Evolutionary conservation across 768 basidiomycete species (phyloP).

Genomic region (Termitomyces sp.): DNA sequence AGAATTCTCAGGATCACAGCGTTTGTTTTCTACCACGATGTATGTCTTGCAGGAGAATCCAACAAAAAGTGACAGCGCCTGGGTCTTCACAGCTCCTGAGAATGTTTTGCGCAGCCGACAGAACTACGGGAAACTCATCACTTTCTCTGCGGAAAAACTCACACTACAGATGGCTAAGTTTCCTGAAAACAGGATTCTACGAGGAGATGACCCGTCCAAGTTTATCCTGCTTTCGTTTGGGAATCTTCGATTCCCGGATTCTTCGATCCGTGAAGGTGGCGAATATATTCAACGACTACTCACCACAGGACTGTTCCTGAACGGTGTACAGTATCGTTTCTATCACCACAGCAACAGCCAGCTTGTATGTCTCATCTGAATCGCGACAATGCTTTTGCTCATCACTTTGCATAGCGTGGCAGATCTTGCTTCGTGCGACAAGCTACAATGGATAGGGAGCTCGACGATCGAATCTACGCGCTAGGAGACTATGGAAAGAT

Average conservation of each 20-base stretch:
- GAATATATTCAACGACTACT: slow-evolving; percentile 56
- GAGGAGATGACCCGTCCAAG: slow-evolving; percentile 48
- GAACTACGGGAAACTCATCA: slow-evolving; percentile 43
- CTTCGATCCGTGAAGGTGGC: slow-evolving; percentile 36
- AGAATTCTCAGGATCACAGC: slow-evolving; percentile 9
- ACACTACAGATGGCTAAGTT: slow-evolving; percentile 43
- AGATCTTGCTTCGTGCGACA: slow-evolving; percentile 59
- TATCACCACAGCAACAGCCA: slow-evolving; percentile 72
- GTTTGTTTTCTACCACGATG: slow-evolving; percentile 24
- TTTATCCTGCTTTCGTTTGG: slow-evolving; percentile 53
- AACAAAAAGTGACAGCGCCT: slow-evolving; percentile 41
- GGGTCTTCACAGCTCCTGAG: slow-evolving; percentile 39
- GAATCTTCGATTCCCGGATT: slow-evolving; percentile 48
- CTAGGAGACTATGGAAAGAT: slow-evolving; percentile 56
- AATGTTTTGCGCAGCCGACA: slow-evolving; percentile 21
- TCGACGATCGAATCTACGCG: slow-evolving; percentile 51
- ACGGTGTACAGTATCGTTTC: slow-evolving; percentile 58
- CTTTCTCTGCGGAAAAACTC: slow-evolving; percentile 43
- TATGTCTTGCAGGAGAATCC: slow-evolving; percentile 34
- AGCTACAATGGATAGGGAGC: slow-evolving; percentile 47
- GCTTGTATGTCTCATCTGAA: slow-evolving; percentile 27
- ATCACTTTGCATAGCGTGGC: slow-evolving; percentile 33
- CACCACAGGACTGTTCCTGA: slow-evolving; percentile 49
- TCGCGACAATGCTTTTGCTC: not conserved
- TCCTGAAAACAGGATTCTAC: slow-evolving; percentile 54